Evolutionary conservation across 2,329 filamentous ascomycete genomes (phyloP), one percentile per base, ranked within the genome.

Genomic region (Westerdykella ornata): DNA sequence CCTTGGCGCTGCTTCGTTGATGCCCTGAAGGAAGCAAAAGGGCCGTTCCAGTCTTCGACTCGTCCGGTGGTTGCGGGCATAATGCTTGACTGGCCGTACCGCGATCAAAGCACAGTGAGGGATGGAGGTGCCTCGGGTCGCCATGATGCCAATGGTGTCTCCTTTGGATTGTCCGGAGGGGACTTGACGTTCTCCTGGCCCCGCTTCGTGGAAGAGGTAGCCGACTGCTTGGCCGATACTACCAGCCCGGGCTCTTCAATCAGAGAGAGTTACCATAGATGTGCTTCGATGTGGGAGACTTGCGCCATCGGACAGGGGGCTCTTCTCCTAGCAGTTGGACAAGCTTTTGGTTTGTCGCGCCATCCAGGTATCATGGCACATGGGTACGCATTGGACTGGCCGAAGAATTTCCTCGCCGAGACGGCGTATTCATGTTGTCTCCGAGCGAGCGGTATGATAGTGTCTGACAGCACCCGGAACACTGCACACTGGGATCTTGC

Each of bases 331-430:
- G 58, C 66, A 44, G 57, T 68, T 5, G 63, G 62, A 13, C 61
- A 64, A 48, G 64, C 65, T 13, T 66, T 68, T 45, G 62, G 62
- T 4, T 62, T 55, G 5, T 47, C 53, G 11, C 56, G 65, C 39
- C 44, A 46, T 11, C 39, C 49, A 7, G 62, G 60, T 1, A 65
- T 65, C 30, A 65, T 52, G 71, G 22, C 8, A 26, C 53, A 68
- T 31, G 68, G 68, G 0, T 72, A 70, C 46, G 59, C 64, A 6
- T 57, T 62, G 5, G 53, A 68, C 39, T 74, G 72, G 72, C 59
- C 63, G 0, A 64, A 65, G 38, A 65, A 63, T 43, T 73, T 74
- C 39, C 42, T 74, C 1, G 43, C 62, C 1, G 49, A 52, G 26
- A 57, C 52, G 8, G 54, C 49, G 5, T 53, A 44, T 37, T 44